Conservation (phyloP, 176 grass and related monocot species). For the Bolboschoenus planiculmis region DNA sequence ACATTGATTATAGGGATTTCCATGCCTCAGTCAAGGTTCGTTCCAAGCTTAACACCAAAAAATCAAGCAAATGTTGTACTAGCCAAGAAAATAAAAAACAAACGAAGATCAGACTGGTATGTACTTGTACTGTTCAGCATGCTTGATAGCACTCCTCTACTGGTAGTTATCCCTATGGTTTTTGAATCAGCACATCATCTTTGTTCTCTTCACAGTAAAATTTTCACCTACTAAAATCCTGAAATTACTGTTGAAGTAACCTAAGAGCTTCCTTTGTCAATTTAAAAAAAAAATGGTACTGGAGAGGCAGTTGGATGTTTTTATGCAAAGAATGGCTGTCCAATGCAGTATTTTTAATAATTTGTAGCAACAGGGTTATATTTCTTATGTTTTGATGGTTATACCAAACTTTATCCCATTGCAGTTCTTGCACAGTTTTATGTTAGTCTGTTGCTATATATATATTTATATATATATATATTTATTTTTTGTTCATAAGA, state of each 20-base stretch:
- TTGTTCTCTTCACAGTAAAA: not conserved
- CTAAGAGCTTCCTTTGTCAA: not conserved
- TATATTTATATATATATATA: too few relatives aligned
- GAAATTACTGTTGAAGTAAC: not conserved
- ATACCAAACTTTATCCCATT: not conserved
- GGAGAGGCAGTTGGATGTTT: not conserved
- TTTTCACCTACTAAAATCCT: not conserved
- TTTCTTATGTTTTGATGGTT: not conserved
- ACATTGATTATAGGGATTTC: not conserved
- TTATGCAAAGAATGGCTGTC: not conserved
- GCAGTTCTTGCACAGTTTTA: not conserved
- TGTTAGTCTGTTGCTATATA: constrained; percentile 9
- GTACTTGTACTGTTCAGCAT: not conserved
- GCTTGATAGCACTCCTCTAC: not conserved
- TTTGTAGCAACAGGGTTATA: not conserved
- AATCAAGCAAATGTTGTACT: not conserved
- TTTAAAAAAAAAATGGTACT: too few relatives aligned
- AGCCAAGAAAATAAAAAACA: not conserved
- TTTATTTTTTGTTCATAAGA: not conserved
- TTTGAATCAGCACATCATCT: not conserved
- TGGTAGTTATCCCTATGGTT: not conserved
- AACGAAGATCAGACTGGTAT: not conserved
- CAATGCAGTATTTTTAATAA: not conserved
- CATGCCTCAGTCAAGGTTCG: not conserved
- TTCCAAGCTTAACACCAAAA: not conserved